Conservation (phyloP, 1,139 yeast species). For the Arxiozyma slooffiae region DNA sequence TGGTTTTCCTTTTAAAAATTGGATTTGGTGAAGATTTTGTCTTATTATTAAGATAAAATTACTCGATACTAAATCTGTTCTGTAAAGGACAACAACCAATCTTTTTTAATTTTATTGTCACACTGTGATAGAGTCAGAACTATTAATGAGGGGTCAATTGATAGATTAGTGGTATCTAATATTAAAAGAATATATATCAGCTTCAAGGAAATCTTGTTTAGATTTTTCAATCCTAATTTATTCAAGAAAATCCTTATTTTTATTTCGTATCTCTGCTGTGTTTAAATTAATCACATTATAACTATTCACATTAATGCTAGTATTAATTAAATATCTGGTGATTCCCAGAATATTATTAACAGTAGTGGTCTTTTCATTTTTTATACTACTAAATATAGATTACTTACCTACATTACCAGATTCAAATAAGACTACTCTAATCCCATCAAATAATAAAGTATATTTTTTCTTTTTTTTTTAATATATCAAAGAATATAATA, state of each 20-base stretch:
- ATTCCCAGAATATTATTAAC: conserved; percentile 93
- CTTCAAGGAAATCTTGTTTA: conserved; percentile 42
- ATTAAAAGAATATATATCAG: conserved; percentile 56
- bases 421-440: conserved; percentile 65
- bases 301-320: conserved; percentile 74
- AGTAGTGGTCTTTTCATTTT: conserved; percentile 77
- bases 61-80: conserved; percentile 44
- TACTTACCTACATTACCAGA: conserved; percentile 98
- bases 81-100: conserved; percentile 45
- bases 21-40: conserved; percentile 17
- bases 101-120: conserved; percentile 30
- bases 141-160: conserved; percentile 16
- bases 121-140: conserved; percentile 21
- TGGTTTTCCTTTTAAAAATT: conserved; percentile 12
- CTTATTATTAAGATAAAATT: conserved; percentile 11
- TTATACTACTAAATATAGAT: conserved; percentile 62
- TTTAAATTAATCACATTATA: conserved; percentile 78
- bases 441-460: conserved; percentile 61
- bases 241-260: conserved; percentile 53
- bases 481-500: conserved; percentile 39
- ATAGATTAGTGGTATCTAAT: conserved; percentile 28
- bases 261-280: conserved; percentile 82
- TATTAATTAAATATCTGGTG: conserved; percentile 79
- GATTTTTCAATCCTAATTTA: conserved; percentile 78
- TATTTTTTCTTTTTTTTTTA: conserved; percentile 52